These are phyloP conservation scores for Podospora australis DNA, from an alignment of 495 filamentous ascomycete genomes.

Conservation along the genomic window DNA sequence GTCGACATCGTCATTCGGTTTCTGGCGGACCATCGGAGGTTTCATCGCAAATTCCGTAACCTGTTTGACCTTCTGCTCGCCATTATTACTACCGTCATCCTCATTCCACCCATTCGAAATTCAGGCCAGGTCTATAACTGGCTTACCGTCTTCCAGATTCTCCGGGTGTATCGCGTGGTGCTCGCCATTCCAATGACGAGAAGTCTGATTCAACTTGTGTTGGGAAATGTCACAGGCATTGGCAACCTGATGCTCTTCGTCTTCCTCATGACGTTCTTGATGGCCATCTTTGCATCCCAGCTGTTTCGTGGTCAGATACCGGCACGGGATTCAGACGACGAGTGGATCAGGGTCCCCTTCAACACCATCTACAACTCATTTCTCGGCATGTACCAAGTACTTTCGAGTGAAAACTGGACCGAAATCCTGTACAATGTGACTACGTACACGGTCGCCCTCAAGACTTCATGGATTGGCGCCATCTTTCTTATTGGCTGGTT, in stretches of 20 bases:
- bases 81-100: constrained; percentile 74
- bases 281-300: constrained; percentile 88
- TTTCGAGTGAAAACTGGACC: constrained; percentile 99
- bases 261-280: constrained; percentile 89
- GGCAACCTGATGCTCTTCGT: constrained; percentile 94
- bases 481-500: constrained; percentile 94
- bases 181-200: constrained; percentile 80
- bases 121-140: constrained; percentile 77
- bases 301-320: constrained; percentile 86
- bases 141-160: constrained; percentile 87
- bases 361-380: constrained; percentile 90
- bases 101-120: constrained; percentile 72
- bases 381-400: constrained; percentile 93
- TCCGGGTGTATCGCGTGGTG: constrained; percentile 88
- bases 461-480: constrained; percentile 89
- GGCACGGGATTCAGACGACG: constrained; percentile 45
- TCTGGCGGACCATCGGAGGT: constrained; percentile 67
- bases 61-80: constrained; percentile 75
- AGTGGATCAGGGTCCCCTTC: constrained; percentile 65
- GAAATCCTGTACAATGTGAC: constrained; percentile 78
- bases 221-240: constrained; percentile 88
- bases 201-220: constrained; percentile 76
- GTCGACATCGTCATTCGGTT: constrained; percentile 80
- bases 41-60: constrained; percentile 65
- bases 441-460: constrained; percentile 48